A percentile compares a stretch with the other conserved stretches of the same genome.
Evolutionary conservation across 352 stramenopile genomes (phyloP).

Genomic region (Phytophthora sojae): DNA sequence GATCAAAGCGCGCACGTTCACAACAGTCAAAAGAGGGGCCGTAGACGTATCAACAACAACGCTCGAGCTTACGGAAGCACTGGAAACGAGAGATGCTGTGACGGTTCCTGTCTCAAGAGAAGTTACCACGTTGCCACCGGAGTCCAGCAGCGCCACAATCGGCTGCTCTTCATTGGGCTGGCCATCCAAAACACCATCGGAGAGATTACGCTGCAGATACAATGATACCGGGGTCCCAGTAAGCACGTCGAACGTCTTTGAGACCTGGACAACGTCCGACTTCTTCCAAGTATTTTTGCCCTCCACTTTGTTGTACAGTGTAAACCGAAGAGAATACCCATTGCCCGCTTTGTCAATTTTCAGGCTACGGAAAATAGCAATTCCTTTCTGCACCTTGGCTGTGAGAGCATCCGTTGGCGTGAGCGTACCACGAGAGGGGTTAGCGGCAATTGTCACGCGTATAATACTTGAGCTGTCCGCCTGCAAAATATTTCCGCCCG

Average conservation of each 20-base stretch:
- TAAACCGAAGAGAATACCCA: conserved; percentile 80
- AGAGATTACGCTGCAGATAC: conserved; percentile 57
- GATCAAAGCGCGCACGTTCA: conserved; percentile 48
- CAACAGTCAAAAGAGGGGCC: conserved; percentile 55
- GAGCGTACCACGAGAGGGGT: conserved; percentile 68
- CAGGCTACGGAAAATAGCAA: conserved; percentile 77
- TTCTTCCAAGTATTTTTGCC: conserved; percentile 53
- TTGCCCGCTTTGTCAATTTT: conserved; percentile 79
- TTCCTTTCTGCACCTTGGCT: conserved; percentile 50
- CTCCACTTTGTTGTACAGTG: conserved; percentile 58
- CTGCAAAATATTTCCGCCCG: conserved; percentile 71
- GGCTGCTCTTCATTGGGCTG: conserved; percentile 80
- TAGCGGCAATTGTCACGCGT: conserved; percentile 71
- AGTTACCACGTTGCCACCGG: conserved; percentile 71
- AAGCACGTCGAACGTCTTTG: conserved; percentile 66
- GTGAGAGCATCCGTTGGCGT: conserved; percentile 50
- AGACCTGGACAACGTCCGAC: conserved; percentile 63
- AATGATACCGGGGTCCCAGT: conserved; percentile 57
- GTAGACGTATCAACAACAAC: conserved; percentile 72
- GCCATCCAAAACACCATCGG: conserved; percentile 75
- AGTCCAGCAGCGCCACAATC: conserved; percentile 65
- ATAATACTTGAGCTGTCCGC: conserved; percentile 74
- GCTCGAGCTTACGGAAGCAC: conserved; percentile 59
- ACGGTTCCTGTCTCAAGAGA: conserved; percentile 57
- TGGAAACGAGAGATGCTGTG: conserved; percentile 65